Percentiles rank a stretch among this genome's conserved stretches.
Conservation (phyloP, 192 early-diverging fungal species). For the Coemansia sp. region DNA sequence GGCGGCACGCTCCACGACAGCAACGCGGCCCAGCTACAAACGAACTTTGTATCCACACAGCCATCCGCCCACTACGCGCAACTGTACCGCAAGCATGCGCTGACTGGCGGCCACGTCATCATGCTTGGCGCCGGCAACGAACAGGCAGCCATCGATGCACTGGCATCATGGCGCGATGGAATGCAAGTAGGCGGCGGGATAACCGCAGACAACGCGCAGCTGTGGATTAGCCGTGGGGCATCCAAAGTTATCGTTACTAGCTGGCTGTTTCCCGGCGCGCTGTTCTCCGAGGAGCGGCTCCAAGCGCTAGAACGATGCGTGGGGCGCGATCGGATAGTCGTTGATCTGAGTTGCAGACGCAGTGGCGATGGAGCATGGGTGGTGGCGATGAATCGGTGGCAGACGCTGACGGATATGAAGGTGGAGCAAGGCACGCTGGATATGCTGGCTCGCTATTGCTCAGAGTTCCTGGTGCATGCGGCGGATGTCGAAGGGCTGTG, state of each 20-base stretch:
- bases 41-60: conserved; percentile 91
- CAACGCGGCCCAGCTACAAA: conserved; percentile 61
- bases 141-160: conserved; percentile 77
- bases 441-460: conserved; percentile 62
- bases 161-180: conserved; percentile 80
- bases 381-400: conserved; percentile 99
- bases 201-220: conserved; percentile 75
- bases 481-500: conserved; percentile 98
- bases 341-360: conserved; percentile 73
- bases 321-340: conserved; percentile 62
- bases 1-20: conserved; percentile 83
- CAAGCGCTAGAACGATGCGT: conserved; percentile 40
- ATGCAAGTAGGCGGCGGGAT: conserved; percentile 97
- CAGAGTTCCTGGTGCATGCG: conserved; percentile 95
- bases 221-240: conserved; percentile 86
- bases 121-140: conserved; percentile 90
- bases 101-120: conserved; percentile 91
- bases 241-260: conserved; percentile 96
- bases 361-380: conserved; percentile 63
- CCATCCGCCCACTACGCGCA: conserved; percentile 78
- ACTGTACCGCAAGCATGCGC: conserved; percentile 70
- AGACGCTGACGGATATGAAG: conserved; percentile 86
- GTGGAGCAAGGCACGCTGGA: conserved; percentile 64
- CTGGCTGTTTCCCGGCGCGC: conserved; percentile 83
- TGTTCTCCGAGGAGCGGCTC: conserved; percentile 70